Conservation (phyloP, 2,329 filamentous ascomycete species). For the Helicocarpus griseus region DNA sequence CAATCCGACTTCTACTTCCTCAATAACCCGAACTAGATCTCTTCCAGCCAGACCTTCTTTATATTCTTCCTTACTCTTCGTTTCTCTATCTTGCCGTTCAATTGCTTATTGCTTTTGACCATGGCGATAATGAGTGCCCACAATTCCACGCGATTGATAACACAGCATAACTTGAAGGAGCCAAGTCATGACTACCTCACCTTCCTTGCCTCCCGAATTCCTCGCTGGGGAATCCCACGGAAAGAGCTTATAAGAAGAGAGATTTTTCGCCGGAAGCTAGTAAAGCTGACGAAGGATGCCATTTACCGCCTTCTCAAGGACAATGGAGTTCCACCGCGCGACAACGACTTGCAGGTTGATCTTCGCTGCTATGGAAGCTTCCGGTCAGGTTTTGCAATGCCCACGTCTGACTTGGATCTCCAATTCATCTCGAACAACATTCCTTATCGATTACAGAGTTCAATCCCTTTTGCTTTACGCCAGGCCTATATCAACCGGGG, state of each 20-base stretch:
- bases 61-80: too few relatives aligned
- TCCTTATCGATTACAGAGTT: conserved; percentile 47
- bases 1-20: too few relatives aligned
- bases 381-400: conserved; percentile 74
- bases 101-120: too few relatives aligned
- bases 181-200: conserved; percentile 3
- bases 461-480: conserved; percentile 65
- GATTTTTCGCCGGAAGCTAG: conserved; percentile 4
- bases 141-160: too few relatives aligned
- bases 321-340: too few relatives aligned
- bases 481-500: conserved; percentile 62
- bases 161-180: too few relatives aligned
- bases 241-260: conserved; percentile 2
- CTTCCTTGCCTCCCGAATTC: conserved; percentile 2
- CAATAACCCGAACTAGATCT: too few relatives aligned
- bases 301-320: not conserved
- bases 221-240: conserved; percentile 3
- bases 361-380: conserved; percentile 71
- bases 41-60: too few relatives aligned
- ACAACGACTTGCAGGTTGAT: not conserved
- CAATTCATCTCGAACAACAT: conserved; percentile 36
- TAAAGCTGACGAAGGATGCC: not conserved
- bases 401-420: conserved; percentile 85
- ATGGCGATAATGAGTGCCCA: too few relatives aligned
- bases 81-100: too few relatives aligned